Evolutionary conservation across 2,329 filamentous ascomycete species (phyloP).

Genomic region (Myriangium duriaei): DNA sequence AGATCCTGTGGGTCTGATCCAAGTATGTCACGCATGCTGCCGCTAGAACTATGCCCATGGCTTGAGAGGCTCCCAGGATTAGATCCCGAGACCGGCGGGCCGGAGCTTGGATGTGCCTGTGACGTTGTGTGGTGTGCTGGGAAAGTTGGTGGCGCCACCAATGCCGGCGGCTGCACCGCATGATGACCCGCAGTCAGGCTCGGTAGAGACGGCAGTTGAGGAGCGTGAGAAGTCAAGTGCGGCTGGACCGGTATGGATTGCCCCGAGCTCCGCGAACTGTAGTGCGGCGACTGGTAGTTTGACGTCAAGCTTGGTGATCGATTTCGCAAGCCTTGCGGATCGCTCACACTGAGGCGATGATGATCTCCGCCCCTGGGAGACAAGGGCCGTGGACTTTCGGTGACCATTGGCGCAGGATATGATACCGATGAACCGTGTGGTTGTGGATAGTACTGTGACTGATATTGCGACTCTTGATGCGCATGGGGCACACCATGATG

Average conservation of each 20-base stretch:
- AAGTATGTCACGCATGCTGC: constrained; percentile 57
- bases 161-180: constrained; percentile 14
- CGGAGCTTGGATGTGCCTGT: constrained; percentile 12
- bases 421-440: constrained; percentile 15
- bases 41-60: constrained; percentile 43
- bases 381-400: constrained; percentile 76
- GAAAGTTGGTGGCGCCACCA: constrained; percentile 12
- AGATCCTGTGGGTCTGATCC: constrained; percentile 36
- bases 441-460: constrained; percentile 16
- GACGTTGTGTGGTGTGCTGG: constrained; percentile 7
- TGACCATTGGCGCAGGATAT: constrained; percentile 34
- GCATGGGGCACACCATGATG: constrained; percentile 26
- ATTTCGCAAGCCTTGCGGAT: constrained; percentile 37
- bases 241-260: constrained; percentile 41
- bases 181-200: constrained; percentile 23
- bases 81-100: constrained; percentile 27
- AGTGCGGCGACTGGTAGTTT: constrained; percentile 53
- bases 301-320: constrained; percentile 54
- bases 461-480: constrained; percentile 2
- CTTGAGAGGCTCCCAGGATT: constrained; percentile 40
- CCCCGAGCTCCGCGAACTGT: constrained; percentile 43
- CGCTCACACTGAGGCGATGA: constrained; percentile 41
- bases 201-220: constrained; percentile 26
- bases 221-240: constrained; percentile 28
- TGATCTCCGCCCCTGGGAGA: constrained; percentile 47